Conservation (phyloP, 2,329 filamentous ascomycete genomes). For the Alternaria sp. region DNA sequence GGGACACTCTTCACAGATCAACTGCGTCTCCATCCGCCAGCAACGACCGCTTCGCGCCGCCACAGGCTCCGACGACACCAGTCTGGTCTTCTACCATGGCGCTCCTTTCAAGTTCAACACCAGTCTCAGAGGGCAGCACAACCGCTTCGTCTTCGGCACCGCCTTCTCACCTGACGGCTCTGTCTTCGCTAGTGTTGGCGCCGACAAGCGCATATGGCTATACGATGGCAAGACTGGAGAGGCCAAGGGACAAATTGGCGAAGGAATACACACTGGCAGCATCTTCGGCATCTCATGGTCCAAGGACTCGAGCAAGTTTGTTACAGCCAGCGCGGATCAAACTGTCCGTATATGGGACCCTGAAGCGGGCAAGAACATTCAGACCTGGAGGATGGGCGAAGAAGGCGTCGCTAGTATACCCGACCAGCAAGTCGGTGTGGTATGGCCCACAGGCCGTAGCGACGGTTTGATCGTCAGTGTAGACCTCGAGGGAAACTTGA, state of each 20-base stretch:
- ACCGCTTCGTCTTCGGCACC: slow-evolving; percentile 86
- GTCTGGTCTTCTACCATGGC: slow-evolving; percentile 90
- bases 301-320: slow-evolving; percentile 83
- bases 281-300: slow-evolving; percentile 94
- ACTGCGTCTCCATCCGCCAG: slow-evolving; percentile 87
- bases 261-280: slow-evolving; percentile 88
- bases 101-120: slow-evolving; percentile 95
- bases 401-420: slow-evolving; percentile 75
- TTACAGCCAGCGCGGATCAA: slow-evolving; percentile 92
- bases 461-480: slow-evolving; percentile 92
- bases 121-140: slow-evolving; percentile 81
- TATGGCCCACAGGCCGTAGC: slow-evolving; percentile 82
- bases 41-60: slow-evolving; percentile 91
- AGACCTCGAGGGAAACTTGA: slow-evolving; percentile 87
- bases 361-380: slow-evolving; percentile 77
- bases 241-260: slow-evolving; percentile 76
- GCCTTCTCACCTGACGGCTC: slow-evolving; percentile 91
- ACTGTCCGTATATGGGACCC: slow-evolving; percentile 95
- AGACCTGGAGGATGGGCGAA: slow-evolving; percentile 85
- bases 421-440: slow-evolving; percentile 93
- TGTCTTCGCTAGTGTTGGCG: slow-evolving; percentile 84
- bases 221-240: slow-evolving; percentile 98
- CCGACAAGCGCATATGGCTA: slow-evolving; percentile 90
- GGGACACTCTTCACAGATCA: slow-evolving; percentile 90
- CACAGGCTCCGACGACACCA: slow-evolving; percentile 89